Conservation (phyloP, 139 green algal species). For the Desmodesmus armatus region DNA sequence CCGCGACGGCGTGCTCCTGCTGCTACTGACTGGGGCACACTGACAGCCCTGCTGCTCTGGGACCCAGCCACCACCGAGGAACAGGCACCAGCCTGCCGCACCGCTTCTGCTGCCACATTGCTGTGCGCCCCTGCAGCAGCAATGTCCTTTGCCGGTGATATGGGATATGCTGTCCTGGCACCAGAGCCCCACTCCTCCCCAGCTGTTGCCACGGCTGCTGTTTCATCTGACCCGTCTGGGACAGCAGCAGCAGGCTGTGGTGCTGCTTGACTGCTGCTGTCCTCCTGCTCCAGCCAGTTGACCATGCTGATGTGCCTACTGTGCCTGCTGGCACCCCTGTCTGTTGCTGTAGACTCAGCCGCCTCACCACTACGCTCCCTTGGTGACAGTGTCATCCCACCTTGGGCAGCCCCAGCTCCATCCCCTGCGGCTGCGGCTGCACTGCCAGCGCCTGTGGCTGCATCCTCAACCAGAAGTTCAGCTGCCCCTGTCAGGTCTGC, state of each 20-base stretch:
- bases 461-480: too few species aligned
- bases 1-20: not conserved
- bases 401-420: too few species aligned
- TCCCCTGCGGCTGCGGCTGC: too few species aligned
- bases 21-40: not conserved
- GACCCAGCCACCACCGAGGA: not conserved
- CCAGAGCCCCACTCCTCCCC: too few species aligned
- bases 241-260: not conserved
- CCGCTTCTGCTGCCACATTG: not conserved
- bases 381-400: too few species aligned
- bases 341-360: not conserved
- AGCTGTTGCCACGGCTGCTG: not conserved
- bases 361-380: not conserved
- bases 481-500: too few species aligned
- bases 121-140: not conserved
- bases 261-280: not conserved
- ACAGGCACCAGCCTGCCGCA: not conserved
- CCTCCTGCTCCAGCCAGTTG: slow-evolving; percentile 1
- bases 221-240: not conserved
- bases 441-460: too few species aligned
- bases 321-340: not conserved
- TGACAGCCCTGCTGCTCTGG: not conserved
- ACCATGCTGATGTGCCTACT: not conserved
- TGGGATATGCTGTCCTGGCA: not conserved
- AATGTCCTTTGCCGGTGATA: not conserved